Conservation (phyloP, 331 rosid species). For the Malus hybrid region DNA sequence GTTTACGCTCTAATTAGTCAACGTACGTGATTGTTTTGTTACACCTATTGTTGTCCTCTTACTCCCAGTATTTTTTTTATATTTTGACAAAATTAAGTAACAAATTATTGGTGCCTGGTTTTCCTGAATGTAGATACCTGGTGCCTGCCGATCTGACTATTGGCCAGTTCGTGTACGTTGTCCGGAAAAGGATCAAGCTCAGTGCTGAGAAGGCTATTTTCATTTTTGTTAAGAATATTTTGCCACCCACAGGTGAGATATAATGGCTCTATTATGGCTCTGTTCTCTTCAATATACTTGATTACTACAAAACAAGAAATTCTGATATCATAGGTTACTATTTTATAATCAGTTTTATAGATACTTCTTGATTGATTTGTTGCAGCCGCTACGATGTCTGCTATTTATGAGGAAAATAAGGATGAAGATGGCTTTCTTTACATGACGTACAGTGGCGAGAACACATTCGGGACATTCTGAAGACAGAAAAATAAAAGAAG, state of each 20-base stretch:
- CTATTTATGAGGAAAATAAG: constrained; percentile 71
- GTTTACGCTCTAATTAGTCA: background rate
- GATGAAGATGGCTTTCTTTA: constrained; percentile 91
- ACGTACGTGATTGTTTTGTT: background rate
- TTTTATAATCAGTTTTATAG: background rate
- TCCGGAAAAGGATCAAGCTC: constrained; percentile 76
- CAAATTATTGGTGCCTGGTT: background rate
- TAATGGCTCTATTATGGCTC: background rate
- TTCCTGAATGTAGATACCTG: constrained; percentile 54
- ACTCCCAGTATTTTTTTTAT: background rate
- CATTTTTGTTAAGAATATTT: constrained; percentile 67
- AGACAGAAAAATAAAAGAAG: background rate
- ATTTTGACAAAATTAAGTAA: background rate
- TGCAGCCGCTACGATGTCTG: constrained; percentile 82
- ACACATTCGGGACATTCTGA: constrained; percentile 65
- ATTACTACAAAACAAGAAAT: background rate
- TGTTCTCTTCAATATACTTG: background rate
- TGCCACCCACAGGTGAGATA: constrained; percentile 76
- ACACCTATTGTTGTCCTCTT: background rate
- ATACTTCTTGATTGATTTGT: constrained; percentile 9
- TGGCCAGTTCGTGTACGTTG: constrained; percentile 85
- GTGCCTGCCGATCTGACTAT: constrained; percentile 82
- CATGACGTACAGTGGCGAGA: constrained; percentile 93
- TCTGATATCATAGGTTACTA: background rate
- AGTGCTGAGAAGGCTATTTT: constrained; percentile 83